Evolutionary conservation across 1,284 basidiomycete species (phyloP), one percentile per base, ranked within the genome.

Genomic region (Vanrija humicola): DNA sequence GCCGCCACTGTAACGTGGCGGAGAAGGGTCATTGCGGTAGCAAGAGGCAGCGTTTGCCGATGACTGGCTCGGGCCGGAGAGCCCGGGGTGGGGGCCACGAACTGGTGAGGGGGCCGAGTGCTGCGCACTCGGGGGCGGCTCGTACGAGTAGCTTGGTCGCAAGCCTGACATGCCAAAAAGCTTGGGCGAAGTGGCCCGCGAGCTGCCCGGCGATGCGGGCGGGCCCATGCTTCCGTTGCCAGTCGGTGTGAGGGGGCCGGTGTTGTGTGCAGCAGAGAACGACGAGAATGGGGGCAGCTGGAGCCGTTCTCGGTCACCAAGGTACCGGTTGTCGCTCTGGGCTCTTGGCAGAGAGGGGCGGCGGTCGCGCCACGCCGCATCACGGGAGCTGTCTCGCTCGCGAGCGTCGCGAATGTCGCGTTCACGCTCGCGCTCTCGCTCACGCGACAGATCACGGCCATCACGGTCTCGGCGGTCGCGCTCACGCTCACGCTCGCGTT

Each of bases 111-210:
- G 40, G n/a, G 8, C n/a, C n/a, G 40, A 42, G 40, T 42, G n/a
- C n/a, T 43, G 42, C 12, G 42, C 23, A 23, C 43, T 19, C 15
- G 18, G 39, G n/a, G 34, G 21, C 21, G 21, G 38, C 44, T 61
- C 55, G 44, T 57, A 55, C 19, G 50, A 52, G 40, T 62, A 62
- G 8, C 42, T 46, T 3, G 60, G 60, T 14, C 60, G 54, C 8
- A 61, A 52, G n/a, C 54, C 54, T 0, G 46, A 49, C 12, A 50
- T 26, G 7, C 44, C 9, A 21, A 48, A 58, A 5, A 48, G 52
- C 23, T 51, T 54, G 2, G 56, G 56, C 9, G 52, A 55, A 10
- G 48, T 46, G 3, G 56, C 46, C 18, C 50, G 46, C 3, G 56
- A 58, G 15, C 52, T 46, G 18, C 47, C 47, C 2, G 58, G 58